Percentiles rank a stretch among this genome's conserved stretches.
phyloP scores from a whole-genome alignment of 257 asterid species.

The Perilla frutescens region DNA sequence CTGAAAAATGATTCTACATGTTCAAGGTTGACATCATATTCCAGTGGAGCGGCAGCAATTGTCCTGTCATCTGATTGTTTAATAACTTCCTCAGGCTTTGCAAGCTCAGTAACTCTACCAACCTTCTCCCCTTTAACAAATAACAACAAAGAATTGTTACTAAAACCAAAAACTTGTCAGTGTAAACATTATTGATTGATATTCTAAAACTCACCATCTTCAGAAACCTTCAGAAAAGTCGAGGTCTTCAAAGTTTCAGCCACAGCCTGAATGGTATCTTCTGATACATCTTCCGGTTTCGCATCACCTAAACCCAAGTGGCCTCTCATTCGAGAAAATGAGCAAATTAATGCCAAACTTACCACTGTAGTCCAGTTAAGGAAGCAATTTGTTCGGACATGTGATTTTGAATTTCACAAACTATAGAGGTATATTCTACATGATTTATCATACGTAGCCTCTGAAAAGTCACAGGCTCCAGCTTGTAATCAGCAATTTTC shows the following conservation, averaged over 20 bases:
- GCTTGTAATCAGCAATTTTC: no score
- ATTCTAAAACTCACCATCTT: conserved; percentile 68
- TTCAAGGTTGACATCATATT: conserved; percentile 77
- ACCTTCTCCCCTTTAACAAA: conserved; percentile 62
- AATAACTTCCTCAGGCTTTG: conserved; percentile 82
- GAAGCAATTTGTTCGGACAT: conserved; percentile 23
- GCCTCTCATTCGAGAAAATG: conserved; percentile 85
- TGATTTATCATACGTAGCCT: no score
- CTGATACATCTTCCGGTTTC: conserved; percentile 76
- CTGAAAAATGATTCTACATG: conserved; percentile 76
- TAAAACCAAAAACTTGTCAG: not conserved
- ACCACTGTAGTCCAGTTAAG: conserved; percentile 84
- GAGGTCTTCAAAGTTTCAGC: conserved; percentile 82
- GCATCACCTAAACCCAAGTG: conserved; percentile 76
- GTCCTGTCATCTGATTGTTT: conserved; percentile 81
- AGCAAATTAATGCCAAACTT: conserved; percentile 73
- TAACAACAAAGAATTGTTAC: conserved; percentile 17
- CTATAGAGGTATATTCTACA: not conserved
- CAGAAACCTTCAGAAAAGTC: conserved; percentile 77
- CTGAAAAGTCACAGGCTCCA: no score
- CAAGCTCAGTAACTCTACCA: conserved; percentile 78
- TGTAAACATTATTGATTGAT: not conserved
- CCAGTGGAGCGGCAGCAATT: conserved; percentile 87
- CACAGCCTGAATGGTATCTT: conserved; percentile 69
- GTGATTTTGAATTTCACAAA: not conserved